phyloP scores from a whole-genome alignment of 495 filamentous ascomycete species.

The Penicillium pancosmium region DNA sequence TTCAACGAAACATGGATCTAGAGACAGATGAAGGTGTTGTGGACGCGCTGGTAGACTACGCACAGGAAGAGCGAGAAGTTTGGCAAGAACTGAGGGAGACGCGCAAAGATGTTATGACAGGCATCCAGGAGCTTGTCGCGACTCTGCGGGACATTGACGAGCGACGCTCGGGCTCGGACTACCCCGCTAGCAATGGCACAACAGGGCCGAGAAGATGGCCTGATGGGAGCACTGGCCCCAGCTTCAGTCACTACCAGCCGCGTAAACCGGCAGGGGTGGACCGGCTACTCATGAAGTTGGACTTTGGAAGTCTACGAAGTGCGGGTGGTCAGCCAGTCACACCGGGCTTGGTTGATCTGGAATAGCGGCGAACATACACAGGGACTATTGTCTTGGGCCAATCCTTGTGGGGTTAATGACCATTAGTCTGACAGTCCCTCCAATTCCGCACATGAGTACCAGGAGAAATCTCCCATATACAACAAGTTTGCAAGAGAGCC shows the following conservation, averaged over 20 bases:
- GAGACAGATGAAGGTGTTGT: slow-evolving; percentile 79
- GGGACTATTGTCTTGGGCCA: neutral
- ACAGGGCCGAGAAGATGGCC: slow-evolving; percentile 12
- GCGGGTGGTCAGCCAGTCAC: slow-evolving; percentile 10
- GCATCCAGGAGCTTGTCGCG: slow-evolving; percentile 63
- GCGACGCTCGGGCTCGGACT: slow-evolving; percentile 41
- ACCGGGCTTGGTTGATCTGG: slow-evolving; percentile 14
- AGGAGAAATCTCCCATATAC: neutral
- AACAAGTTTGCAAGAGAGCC: neutral
- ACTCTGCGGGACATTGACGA: slow-evolving; percentile 62
- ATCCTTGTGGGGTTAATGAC: neutral
- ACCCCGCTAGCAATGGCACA: slow-evolving; percentile 19
- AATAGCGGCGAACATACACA: slow-evolving; percentile 4
- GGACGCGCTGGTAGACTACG: slow-evolving; percentile 70
- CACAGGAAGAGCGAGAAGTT: slow-evolving; percentile 66
- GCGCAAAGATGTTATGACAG: slow-evolving; percentile 40
- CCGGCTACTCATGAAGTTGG: slow-evolving; percentile 82
- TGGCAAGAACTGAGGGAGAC: slow-evolving; percentile 54
- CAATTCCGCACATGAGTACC: neutral
- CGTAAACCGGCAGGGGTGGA: slow-evolving; percentile 73
- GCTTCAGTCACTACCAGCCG: slow-evolving; percentile 58
- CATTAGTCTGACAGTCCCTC: neutral
- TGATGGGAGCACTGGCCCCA: slow-evolving; percentile 24
- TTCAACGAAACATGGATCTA: slow-evolving; percentile 74
- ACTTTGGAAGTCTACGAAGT: slow-evolving; percentile 59